A percentile compares a stretch with the other conserved stretches of the same genome.
Evolutionary conservation across 805 yeast species (phyloP).

Genomic region (Blastobotrys mokoenaii): DNA sequence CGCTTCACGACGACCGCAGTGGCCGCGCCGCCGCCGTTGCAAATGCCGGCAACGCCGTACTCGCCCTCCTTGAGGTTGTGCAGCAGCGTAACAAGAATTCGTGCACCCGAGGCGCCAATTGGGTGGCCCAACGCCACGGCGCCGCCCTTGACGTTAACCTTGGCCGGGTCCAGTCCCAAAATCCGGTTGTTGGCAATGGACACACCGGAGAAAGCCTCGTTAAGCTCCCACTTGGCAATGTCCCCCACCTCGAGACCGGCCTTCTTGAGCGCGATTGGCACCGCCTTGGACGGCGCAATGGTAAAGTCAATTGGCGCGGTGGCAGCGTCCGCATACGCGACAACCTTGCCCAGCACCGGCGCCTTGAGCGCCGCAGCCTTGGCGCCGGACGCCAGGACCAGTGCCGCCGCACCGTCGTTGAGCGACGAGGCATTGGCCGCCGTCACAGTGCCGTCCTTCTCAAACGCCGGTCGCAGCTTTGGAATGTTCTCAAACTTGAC

Average conservation of each 20-base stretch:
- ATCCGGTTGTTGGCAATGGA: conserved; percentile 78
- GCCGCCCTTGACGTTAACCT: conserved; percentile 88
- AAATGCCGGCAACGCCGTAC: conserved; percentile 86
- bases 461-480: conserved; percentile 82
- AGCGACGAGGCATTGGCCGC: conserved; percentile 92
- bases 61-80: conserved; percentile 53
- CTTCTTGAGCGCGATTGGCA: conserved; percentile 84
- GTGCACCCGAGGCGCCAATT: conserved; percentile 92
- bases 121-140: conserved; percentile 96
- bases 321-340: conserved; percentile 96
- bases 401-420: conserved; percentile 95
- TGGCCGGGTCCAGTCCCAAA: conserved; percentile 52
- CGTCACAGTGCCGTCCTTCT: conserved; percentile 88
- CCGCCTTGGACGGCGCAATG: conserved; percentile 86
- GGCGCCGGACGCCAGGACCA: conserved; percentile 70
- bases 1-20: conserved; percentile 81
- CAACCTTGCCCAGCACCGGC: conserved; percentile 62
- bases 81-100: conserved; percentile 56
- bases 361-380: conserved; percentile 70
- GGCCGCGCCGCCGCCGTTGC: conserved; percentile 99
- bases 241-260: conserved; percentile 57
- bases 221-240: conserved; percentile 80
- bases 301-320: conserved; percentile 88
- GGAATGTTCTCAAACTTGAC: conserved; percentile 64
- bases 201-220: conserved; percentile 95